Evolutionary conservation across 2,329 filamentous ascomycete species (phyloP), one percentile per base, ranked within the genome.

Genomic region (Ophiostoma novo-ulmi): DNA sequence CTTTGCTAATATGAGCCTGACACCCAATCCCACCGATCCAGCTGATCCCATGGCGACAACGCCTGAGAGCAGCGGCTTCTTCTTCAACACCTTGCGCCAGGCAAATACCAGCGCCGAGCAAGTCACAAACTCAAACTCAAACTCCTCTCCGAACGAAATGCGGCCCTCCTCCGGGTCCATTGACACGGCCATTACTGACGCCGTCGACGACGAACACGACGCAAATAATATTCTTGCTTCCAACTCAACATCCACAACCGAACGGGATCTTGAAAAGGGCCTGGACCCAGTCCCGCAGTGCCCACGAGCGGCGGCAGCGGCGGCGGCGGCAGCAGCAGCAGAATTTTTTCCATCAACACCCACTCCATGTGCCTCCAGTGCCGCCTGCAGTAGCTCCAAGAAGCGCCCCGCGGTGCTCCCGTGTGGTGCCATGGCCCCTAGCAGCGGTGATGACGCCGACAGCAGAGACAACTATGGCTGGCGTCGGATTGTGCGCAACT

Each of bases 401-500:
- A 65, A 38, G 61, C 61, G 61, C 31, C 36, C 64, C 10, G 17
- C 6, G 55, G 17, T 38, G 7, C 67, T 68, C 39, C 68, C 66
- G 10, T 67, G 67, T 44, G 55, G 63, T 8, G 55, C 58, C 36
- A 38, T 68, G 61, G 70, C 66, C 31, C 41, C 61, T 0, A 36
- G 6, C 26, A 31, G 14, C 22, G 39, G 22, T 22, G 22, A n/a
- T 44, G 35, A 7, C 38, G 26, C n/a, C 20, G 69, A 67, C 22
- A 44, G 26, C 68, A 75, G 73, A 38, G 66, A 75, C 4, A 68
- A 74, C n/a, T 48, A 48, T 11, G 78, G 78, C 38, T 80, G 78
- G 77, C 74, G 78, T 66, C 75, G 77, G 63, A 76, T 82, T 7
- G 77, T 82, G 26, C 78, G 79, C 69, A 81, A 83, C 74, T 83